Evolutionary conservation across 371 early-diverging fungal genomes (phyloP).

Genomic region (Zancudomyces culisetae): DNA sequence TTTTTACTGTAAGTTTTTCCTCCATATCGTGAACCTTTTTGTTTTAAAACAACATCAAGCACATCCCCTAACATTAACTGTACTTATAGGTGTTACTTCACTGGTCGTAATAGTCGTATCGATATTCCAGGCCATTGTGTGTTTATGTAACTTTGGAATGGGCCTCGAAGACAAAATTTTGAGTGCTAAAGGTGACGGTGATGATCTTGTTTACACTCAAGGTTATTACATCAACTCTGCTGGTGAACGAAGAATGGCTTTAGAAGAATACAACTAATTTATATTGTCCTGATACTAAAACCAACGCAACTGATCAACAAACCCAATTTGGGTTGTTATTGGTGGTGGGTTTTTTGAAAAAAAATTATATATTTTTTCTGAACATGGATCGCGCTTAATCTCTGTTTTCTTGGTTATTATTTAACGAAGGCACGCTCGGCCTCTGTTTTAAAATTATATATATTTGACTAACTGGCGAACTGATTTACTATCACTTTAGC

Average conservation of each 20-base stretch:
- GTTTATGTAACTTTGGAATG: constrained; percentile 59
- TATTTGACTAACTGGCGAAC: too few relatives aligned
- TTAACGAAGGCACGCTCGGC: too few relatives aligned
- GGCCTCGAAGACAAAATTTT: constrained; percentile 39
- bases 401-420: too few relatives aligned
- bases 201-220: constrained; percentile 24
- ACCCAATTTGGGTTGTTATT: too few relatives aligned
- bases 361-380: too few relatives aligned
- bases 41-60: constrained; percentile 29
- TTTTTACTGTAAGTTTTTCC: constrained; percentile 48
- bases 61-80: constrained; percentile 11
- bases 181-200: constrained; percentile 12
- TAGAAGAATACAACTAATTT: constrained; percentile 15
- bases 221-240: constrained; percentile 24
- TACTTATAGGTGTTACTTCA: constrained; percentile 21
- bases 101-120: constrained; percentile 46
- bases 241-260: constrained; percentile 24
- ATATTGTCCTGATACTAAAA: too few relatives aligned
- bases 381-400: too few relatives aligned
- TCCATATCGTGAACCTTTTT: constrained; percentile 44
- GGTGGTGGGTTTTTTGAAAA: too few relatives aligned
- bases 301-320: too few relatives aligned
- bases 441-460: too few relatives aligned
- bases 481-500: too few relatives aligned
- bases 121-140: constrained; percentile 41